These are phyloP conservation scores for Grigorovia jiainica DNA, from an alignment of 805 yeast genomes.

Conservation along the genomic window DNA sequence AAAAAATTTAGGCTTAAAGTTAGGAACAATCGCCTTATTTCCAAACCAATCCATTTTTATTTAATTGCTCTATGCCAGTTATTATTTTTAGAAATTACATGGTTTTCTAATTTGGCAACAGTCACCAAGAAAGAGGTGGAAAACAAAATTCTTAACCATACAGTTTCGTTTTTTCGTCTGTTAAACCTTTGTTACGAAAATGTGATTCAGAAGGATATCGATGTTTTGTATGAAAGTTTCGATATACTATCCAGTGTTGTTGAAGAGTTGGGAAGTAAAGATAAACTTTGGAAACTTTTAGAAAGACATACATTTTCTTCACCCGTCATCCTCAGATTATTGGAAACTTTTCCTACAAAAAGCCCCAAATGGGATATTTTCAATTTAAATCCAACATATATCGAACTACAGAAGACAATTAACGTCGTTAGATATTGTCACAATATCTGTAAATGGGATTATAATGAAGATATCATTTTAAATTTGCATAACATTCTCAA, in stretches of 20 bases:
- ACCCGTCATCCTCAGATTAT: constrained; percentile 9
- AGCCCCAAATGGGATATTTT: constrained; percentile 17
- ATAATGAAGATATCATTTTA: constrained; percentile 43
- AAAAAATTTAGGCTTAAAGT: constrained; percentile 20
- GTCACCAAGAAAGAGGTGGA: constrained; percentile 9
- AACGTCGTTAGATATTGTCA: constrained; percentile 12
- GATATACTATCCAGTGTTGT: constrained; percentile 14
- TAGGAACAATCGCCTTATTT: constrained; percentile 11
- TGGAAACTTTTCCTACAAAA: constrained; percentile 15
- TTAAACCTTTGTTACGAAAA: constrained; percentile 13
- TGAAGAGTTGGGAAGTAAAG: constrained; percentile 4
- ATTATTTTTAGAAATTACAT: constrained; percentile 19
- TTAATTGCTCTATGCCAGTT: constrained; percentile 24
- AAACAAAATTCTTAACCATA: constrained; percentile 17
- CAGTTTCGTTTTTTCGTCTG: constrained; percentile 20
- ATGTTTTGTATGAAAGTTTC: constrained; percentile 12
- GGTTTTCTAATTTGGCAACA: constrained; percentile 13
- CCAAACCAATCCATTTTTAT: constrained; percentile 27
- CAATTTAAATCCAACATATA: constrained; percentile 8
- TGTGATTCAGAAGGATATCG: constrained; percentile 2
- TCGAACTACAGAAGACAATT: constrained; percentile 8
- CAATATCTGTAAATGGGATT: constrained; percentile 26
- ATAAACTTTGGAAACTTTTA: constrained; percentile 16
- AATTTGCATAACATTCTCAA: constrained; percentile 17
- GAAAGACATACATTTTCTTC: constrained; percentile 10